Percentiles rank a stretch among this genome's conserved stretches.
Conservation (phyloP, 768 basidiomycete genomes). For the Lactarius hengduanensis region DNA sequence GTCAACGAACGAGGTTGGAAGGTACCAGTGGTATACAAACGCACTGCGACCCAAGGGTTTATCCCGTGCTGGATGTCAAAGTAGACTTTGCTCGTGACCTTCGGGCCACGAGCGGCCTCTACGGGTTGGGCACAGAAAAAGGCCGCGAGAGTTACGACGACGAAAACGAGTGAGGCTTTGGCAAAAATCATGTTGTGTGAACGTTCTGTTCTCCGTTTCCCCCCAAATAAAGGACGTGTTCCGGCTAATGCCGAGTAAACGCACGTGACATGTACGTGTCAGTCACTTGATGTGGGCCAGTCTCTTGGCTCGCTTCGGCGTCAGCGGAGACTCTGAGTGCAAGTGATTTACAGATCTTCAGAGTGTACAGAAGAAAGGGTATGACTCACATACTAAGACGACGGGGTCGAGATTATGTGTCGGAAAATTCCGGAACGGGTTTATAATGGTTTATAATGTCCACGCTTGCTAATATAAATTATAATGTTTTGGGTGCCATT, state of each 20-base stretch:
- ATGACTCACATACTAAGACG: too few relatives aligned
- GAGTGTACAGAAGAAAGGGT: too few relatives aligned
- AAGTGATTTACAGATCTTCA: too few relatives aligned
- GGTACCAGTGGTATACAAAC: slow-evolving; percentile 29
- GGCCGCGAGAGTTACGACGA: slow-evolving; percentile 62
- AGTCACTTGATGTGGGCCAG: not conserved
- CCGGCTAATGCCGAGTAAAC: slow-evolving; percentile 9
- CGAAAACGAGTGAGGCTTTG: slow-evolving; percentile 58
- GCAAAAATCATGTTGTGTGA: slow-evolving; percentile 54
- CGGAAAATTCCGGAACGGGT: too few relatives aligned
- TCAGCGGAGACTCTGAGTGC: too few relatives aligned
- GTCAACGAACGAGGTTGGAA: not conserved
- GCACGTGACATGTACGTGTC: not conserved
- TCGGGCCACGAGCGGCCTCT: slow-evolving; percentile 84
- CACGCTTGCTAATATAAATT: too few relatives aligned
- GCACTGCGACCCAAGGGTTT: slow-evolving; percentile 76
- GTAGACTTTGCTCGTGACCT: slow-evolving; percentile 89
- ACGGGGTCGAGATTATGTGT: too few relatives aligned
- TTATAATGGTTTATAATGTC: too few relatives aligned
- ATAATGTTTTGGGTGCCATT: too few relatives aligned
- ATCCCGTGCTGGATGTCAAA: slow-evolving; percentile 96
- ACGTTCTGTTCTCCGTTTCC: not conserved
- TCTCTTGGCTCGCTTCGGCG: too few relatives aligned
- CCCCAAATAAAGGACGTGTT: slow-evolving; percentile 8
- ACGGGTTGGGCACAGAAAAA: slow-evolving; percentile 70